Base-by-base conservation (phyloP, 1,284 basidiomycete species). In the Moesziomyces parantarcticus region DNA sequence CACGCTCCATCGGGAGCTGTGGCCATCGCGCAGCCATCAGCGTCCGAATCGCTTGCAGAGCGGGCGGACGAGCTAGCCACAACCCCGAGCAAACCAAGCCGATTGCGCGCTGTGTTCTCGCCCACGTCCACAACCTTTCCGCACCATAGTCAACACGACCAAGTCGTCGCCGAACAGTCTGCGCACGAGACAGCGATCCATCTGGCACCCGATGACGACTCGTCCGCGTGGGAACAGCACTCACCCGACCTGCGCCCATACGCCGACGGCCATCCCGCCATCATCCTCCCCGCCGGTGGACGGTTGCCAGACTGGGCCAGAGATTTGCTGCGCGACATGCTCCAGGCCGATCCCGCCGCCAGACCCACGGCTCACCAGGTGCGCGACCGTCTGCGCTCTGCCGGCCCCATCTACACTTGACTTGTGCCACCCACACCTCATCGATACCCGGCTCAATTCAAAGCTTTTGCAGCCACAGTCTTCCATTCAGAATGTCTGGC, bases 261-360 rank as follows among this genome's bases (percentile, higher is more conserved):
- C 22, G 32, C 42, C 2, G 81, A 83, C 50, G 81, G 81, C 11
- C 58, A 71, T 20, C 80, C 81, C 8, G 69, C 81, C 16, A 73
- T 83, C 41, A 54, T 81, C 44, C 57, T 83, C 3, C 78, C 81
- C 20, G 81, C 79, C 26, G 81, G 81, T 3, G 80, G 70, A 0
- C 48, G 81, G 14, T 43, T 83, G 5, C 81, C 81, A 0, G 79
- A 81, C 32, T 55, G 45, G 34, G 71, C 79, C 5, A 58, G 81
- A n/a, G 75, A 78, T 1, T 47, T 83, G 20, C 58, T 83, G 21
- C 45, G 75, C 10, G 29, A 44, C 1, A 83, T 83, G 81, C 57
- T 81, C 5, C 41, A 58, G 16, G 47, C 79, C 1, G 47, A 71
- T 22, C 76, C 79, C 3, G 50, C 58, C 4, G 47, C 49, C 5